A percentile compares a stretch with the other conserved stretches of the same genome.
phyloP scores from a whole-genome alignment of 2,329 filamentous ascomycete species.

The Colletotrichum kahawae region DNA sequence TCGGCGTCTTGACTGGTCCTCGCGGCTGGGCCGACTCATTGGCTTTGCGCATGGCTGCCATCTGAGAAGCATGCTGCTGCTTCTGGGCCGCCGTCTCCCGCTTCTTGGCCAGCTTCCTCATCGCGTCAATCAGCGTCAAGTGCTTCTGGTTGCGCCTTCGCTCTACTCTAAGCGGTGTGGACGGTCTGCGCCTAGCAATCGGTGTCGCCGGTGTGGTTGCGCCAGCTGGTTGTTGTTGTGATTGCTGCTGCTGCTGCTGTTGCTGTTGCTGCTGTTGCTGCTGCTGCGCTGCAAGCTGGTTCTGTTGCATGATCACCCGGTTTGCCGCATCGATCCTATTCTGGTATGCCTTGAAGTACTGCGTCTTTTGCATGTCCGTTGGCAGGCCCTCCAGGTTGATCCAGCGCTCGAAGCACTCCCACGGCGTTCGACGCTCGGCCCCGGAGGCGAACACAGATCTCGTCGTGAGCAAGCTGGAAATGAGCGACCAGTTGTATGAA shows the following conservation, averaged over 20 bases:
- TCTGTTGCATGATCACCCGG: slow-evolving; percentile 57
- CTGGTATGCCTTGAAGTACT: slow-evolving; percentile 84
- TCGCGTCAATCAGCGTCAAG: slow-evolving; percentile 87
- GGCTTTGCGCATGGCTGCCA: slow-evolving; percentile 82
- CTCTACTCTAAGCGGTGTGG: slow-evolving; percentile 84
- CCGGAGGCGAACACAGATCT: slow-evolving; percentile 82
- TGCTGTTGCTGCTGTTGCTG: slow-evolving; percentile 49
- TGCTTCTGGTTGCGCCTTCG: slow-evolving; percentile 86
- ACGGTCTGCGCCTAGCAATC: slow-evolving; percentile 69
- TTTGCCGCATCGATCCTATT: slow-evolving; percentile 65
- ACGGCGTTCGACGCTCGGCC: slow-evolving; percentile 88
- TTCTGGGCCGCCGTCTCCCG: slow-evolving; percentile 86
- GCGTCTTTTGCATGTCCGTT: slow-evolving; percentile 91
- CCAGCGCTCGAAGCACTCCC: slow-evolving; percentile 99
- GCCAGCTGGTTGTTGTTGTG: slow-evolving; percentile 53
- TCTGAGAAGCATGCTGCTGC: slow-evolving; percentile 78
- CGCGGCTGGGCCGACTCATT: slow-evolving; percentile 64
- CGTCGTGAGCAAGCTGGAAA: slow-evolving; percentile 78
- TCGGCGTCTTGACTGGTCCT: slow-evolving; percentile 73
- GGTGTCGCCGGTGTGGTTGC: slow-evolving; percentile 49
- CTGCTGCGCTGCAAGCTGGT: slow-evolving; percentile 50
- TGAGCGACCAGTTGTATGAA: slow-evolving; percentile 97
- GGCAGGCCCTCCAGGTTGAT: slow-evolving; percentile 89
- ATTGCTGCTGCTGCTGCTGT: slow-evolving; percentile 44
- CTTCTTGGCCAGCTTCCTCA: slow-evolving; percentile 95